These are phyloP conservation scores for Suhomyces sp. DNA, from an alignment of 805 yeast species.

Conservation along the genomic window DNA sequence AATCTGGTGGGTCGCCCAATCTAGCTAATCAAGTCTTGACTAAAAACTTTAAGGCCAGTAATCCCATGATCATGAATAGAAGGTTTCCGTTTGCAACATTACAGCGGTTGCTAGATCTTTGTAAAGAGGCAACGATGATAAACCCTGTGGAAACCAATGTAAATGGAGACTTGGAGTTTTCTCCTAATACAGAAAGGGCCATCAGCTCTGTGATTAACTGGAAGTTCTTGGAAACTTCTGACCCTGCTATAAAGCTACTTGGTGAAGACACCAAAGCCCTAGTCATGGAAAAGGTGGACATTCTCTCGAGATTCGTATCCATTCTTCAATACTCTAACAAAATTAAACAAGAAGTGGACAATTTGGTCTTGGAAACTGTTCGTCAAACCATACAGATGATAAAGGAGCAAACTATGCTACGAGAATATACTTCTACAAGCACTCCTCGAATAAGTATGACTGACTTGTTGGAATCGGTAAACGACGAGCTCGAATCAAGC, in stretches of 20 bases:
- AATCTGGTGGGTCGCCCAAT: constrained; percentile 16
- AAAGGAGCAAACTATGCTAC: constrained; percentile 30
- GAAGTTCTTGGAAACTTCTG: constrained; percentile 52
- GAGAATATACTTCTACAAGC: constrained; percentile 9
- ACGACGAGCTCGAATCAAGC: neutral
- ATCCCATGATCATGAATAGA: constrained; percentile 41
- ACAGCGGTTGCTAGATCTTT: constrained; percentile 55
- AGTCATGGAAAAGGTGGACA: constrained; percentile 63
- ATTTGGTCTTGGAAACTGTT: constrained; percentile 60
- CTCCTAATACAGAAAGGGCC: constrained; percentile 62
- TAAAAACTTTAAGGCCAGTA: constrained; percentile 24
- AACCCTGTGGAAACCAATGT: constrained; percentile 52
- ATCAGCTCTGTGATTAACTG: constrained; percentile 45
- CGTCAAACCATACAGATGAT: constrained; percentile 59
- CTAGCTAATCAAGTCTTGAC: constrained; percentile 16
- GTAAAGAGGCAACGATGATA: constrained; percentile 71
- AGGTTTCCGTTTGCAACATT: constrained; percentile 64
- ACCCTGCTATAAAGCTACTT: constrained; percentile 60
- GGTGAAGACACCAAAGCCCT: constrained; percentile 64
- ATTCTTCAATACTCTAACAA: constrained; percentile 71
- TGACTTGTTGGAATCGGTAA: neutral
- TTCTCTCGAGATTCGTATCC: constrained; percentile 68
- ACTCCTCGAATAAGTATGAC: constrained; percentile 4
- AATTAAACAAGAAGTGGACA: constrained; percentile 76
- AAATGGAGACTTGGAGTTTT: constrained; percentile 34